phyloP scores from a whole-genome alignment of 2,329 filamentous ascomycete genomes.

The Aspergillus hiratsukae region DNA sequence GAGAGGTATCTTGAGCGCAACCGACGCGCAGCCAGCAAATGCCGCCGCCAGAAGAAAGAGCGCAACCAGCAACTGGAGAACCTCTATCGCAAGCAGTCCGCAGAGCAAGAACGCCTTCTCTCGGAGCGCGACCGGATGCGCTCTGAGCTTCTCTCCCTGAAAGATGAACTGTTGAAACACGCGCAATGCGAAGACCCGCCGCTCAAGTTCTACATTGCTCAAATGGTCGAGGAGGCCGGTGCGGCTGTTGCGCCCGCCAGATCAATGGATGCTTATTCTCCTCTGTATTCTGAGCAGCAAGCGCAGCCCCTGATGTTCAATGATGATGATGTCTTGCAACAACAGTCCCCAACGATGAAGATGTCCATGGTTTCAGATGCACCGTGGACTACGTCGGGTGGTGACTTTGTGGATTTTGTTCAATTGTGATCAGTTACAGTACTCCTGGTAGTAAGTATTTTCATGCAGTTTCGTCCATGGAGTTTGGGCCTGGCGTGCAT shows the following conservation, averaged over 20 bases:
- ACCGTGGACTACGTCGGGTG: not conserved
- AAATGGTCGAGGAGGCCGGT: not conserved
- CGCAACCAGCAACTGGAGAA: not conserved
- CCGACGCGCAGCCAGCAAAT: not conserved
- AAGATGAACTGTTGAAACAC: not conserved
- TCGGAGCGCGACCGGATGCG: not conserved
- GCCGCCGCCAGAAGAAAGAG: not conserved
- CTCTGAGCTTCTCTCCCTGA: not conserved
- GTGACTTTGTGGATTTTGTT: not conserved
- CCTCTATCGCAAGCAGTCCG: not conserved
- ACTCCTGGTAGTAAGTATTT: not conserved
- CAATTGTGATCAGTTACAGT: not conserved
- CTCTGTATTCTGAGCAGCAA: not conserved
- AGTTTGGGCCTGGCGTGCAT: not conserved
- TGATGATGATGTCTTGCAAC: not conserved
- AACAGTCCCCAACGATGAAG: not conserved
- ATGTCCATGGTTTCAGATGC: not conserved
- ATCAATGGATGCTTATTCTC: not conserved
- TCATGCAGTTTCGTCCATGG: not conserved
- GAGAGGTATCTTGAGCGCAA: slow-evolving; percentile 19
- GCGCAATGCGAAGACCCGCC: not conserved
- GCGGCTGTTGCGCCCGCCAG: not conserved
- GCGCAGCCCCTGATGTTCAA: not conserved
- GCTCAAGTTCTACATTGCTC: not conserved
- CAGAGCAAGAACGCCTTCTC: not conserved